Base-by-base conservation (phyloP, 2,329 filamentous ascomycete genomes). In the Decorospora gaudefroyi region DNA sequence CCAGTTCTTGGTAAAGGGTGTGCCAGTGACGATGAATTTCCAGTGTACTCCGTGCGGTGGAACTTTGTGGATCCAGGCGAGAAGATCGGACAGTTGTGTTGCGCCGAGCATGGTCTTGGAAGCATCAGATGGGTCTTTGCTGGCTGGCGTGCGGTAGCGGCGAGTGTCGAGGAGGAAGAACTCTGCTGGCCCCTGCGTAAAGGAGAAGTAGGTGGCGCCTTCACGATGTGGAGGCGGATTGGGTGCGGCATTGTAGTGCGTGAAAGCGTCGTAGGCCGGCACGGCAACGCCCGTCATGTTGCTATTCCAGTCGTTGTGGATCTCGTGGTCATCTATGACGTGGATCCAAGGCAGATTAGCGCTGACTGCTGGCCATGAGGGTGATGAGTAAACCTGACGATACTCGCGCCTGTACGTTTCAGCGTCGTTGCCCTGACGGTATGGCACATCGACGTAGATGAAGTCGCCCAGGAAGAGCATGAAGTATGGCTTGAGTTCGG, bases 1-100 rank as follows among this genome's bases (percentile, higher is more conserved):
- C 92, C 93, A 99, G 70, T 99, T 99, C 74, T 96, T 95, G 5
- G 93, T 97, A 67, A 99, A 96, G 0, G 93, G 93, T 4, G 97
- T 87, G 12, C 88, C 91, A 26, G 88, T 91, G 12, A 91, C 85
- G 36, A 99, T 77, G 59, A 99, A 84, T 74, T 97, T 97, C 92
- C 93, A 99, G 62, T 86, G 85, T 0, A 96, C 85, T 1, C 90
- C 89, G 19, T 76, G 74, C 0, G 88, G 86, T 51, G 90, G 87
- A 0, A 87, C 84, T 1, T 80, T 82, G 8, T 76, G 75, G 13
- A 99, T 78, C 80, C 87, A 99, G 3, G 78, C 77, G 4, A 96
- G 75, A 2, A 99, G 80, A 55, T 95, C 90, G 4, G 80, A 76
- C 0, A 95, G 80, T 67, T 99, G 93, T 2, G 84, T 78, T 1